Evolutionary conservation across 768 basidiomycete genomes (phyloP), one percentile per base, ranked within the genome.

Genomic region (Suillus occidentalis): DNA sequence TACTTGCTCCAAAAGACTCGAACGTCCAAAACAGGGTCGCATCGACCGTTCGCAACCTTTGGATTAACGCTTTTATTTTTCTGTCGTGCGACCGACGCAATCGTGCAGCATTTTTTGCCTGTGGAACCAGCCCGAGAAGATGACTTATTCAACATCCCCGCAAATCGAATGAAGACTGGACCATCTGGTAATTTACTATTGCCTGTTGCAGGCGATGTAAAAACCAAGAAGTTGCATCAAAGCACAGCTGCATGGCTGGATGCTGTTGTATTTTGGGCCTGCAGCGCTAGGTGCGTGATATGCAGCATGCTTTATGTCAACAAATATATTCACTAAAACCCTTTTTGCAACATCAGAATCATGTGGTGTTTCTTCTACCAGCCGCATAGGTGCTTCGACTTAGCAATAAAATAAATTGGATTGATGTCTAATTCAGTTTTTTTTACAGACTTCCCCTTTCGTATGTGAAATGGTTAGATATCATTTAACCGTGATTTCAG

Each of bases 291-390:
- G 91, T 91, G 65, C 37, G 80, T 74, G 43, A 52, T 14, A 3
- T 13, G 6, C 10, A 31, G 58, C 25, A 59, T 59, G 12, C 40
- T 59, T 28, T 6, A 13, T 59, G 18, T 42, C 18, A 12, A 31
- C 13, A 10, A 10, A 20, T 12, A 47, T 8, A 28, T 58, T 28
- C 3, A 61, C 31, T n/a, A 13, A 55, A 34, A 20, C 20, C 28
- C 31, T n/a, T 59, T 12, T 45, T 62, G 34, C 25, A 50, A 72
- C 5, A 53, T 40, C 28, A 93, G 92, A 71, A 92, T 93, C 62
- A 92, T 93, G 90, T 93, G 92, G 92, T 92, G 91, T 69, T 94
- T 90, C 75, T 88, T 91, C 72, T 93, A 94, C 69, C 81, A 88
- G 70, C 90, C 91, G 5, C 79, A 85, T 67, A 85, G 89, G 90